phyloP scores from a whole-genome alignment of 108 stramenopile genomes.

The Pseudonitzschia pungens region DNA sequence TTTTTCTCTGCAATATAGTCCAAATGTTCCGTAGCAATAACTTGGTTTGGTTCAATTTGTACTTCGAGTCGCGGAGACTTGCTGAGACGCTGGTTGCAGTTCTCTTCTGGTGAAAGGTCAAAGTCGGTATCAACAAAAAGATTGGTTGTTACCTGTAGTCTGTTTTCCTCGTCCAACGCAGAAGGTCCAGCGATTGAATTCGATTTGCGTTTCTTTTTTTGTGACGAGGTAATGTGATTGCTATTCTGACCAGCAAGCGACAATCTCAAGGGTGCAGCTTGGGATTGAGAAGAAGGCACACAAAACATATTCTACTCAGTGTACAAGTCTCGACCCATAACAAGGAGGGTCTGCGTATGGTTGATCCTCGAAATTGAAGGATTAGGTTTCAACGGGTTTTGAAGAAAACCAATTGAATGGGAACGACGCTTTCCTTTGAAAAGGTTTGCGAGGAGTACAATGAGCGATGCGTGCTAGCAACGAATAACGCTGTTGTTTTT shows the following conservation, averaged over 20 bases:
- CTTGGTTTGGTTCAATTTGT: background rate
- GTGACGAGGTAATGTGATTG: background rate
- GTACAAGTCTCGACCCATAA: background rate
- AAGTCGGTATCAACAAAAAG: background rate
- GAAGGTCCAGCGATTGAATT: constrained; percentile 5
- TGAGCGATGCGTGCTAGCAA: background rate
- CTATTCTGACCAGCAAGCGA: constrained; percentile 9
- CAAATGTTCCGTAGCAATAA: background rate
- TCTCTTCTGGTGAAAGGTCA: background rate
- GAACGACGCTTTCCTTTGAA: background rate
- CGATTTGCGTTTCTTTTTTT: constrained; percentile 17
- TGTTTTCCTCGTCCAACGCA: constrained; percentile 14
- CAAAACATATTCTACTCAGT: constrained; percentile 9
- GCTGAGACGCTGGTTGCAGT: background rate
- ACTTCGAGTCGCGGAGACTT: constrained; percentile 6
- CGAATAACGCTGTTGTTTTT: constrained; percentile 22
- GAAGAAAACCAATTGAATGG: background rate
- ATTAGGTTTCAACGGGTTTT: background rate
- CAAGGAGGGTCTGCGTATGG: background rate
- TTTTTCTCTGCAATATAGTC: background rate
- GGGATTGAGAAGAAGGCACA: background rate
- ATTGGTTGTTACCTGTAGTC: background rate
- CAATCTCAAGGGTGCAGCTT: background rate
- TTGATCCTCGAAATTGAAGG: background rate
- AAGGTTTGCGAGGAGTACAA: background rate